Conservation (phyloP, 2,329 filamentous ascomycete genomes). For the Sclerotinia sclerotiorum region DNA sequence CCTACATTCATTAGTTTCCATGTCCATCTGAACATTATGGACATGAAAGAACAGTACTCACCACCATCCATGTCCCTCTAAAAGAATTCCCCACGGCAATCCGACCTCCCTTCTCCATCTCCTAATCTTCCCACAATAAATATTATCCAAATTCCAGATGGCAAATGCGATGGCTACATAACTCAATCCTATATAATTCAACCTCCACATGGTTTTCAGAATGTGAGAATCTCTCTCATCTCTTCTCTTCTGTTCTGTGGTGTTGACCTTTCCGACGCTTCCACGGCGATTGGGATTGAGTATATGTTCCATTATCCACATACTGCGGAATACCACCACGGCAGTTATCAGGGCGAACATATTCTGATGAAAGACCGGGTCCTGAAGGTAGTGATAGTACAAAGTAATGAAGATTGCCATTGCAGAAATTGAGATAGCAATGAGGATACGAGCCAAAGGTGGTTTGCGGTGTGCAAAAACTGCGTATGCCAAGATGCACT, state of each 20-base stretch:
- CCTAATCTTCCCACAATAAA: not conserved
- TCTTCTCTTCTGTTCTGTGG: not conserved
- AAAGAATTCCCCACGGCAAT: not conserved
- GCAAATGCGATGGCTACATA: not conserved
- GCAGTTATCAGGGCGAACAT: slow-evolving; percentile 6
- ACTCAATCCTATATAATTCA: not conserved
- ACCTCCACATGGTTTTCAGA: not conserved
- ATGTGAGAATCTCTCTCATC: not conserved
- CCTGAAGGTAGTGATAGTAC: slow-evolving; percentile 9
- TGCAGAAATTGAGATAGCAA: not conserved
- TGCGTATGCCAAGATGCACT: not conserved
- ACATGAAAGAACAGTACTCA: not conserved
- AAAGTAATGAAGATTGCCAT: slow-evolving; percentile 2
- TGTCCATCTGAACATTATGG: no score
- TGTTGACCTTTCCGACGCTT: not conserved
- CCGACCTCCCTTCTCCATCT: not conserved
- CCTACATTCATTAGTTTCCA: not conserved
- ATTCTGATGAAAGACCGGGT: slow-evolving; percentile 9
- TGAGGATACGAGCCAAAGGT: not conserved
- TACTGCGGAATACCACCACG: not conserved
- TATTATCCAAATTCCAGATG: slow-evolving; percentile 13
- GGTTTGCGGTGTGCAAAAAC: slow-evolving; percentile 3
- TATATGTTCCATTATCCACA: slow-evolving; percentile 6
- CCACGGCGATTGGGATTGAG: not conserved
- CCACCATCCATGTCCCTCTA: slow-evolving; percentile 11